phyloP scores from a whole-genome alignment of 495 filamentous ascomycete genomes.

The Penicillium bovifimosum region DNA sequence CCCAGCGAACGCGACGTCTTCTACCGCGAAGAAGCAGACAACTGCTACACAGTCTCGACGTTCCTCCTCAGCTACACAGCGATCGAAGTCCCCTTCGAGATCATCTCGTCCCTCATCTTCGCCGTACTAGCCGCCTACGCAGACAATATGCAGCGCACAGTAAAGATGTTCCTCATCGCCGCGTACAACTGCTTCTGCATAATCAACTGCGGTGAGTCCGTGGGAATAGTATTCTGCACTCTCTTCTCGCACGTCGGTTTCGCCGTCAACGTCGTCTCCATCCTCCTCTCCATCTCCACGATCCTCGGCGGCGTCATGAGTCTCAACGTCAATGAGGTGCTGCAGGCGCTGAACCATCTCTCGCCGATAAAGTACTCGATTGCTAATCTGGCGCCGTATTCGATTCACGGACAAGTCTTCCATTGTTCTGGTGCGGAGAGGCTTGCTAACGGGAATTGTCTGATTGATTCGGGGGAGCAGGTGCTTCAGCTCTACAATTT shows the following conservation, averaged over 20 bases:
- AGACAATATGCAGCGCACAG: conserved; percentile 55
- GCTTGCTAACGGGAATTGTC: conserved; percentile 52
- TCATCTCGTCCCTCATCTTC: conserved; percentile 58
- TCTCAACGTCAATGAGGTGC: conserved; percentile 56
- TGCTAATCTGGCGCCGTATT: conserved; percentile 57
- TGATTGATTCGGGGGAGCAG: conserved; percentile 55
- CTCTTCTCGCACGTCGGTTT: conserved; percentile 69
- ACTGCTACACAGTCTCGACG: conserved; percentile 58
- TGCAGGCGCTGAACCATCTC: conserved; percentile 64
- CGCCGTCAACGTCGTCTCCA: conserved; percentile 61
- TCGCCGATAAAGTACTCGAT: conserved; percentile 63
- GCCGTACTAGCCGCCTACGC: conserved; percentile 53
- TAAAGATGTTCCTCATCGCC: conserved; percentile 57
- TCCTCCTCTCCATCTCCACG: conserved; percentile 58
- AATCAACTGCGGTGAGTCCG: conserved; percentile 64
- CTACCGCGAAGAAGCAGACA: conserved; percentile 64
- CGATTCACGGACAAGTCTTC: conserved; percentile 51
- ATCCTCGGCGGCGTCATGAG: conserved; percentile 66
- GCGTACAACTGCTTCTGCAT: conserved; percentile 66
- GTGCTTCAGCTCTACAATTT: conserved; percentile 60
- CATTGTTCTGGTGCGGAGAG: conserved; percentile 51
- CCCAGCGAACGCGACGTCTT: conserved; percentile 64
- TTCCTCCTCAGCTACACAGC: conserved; percentile 64
- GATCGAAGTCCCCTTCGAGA: conserved; percentile 65
- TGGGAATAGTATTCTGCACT: conserved; percentile 78